Conservation (phyloP, 2,329 filamentous ascomycete genomes). For the Pseudogymnoascus sp. region DNA sequence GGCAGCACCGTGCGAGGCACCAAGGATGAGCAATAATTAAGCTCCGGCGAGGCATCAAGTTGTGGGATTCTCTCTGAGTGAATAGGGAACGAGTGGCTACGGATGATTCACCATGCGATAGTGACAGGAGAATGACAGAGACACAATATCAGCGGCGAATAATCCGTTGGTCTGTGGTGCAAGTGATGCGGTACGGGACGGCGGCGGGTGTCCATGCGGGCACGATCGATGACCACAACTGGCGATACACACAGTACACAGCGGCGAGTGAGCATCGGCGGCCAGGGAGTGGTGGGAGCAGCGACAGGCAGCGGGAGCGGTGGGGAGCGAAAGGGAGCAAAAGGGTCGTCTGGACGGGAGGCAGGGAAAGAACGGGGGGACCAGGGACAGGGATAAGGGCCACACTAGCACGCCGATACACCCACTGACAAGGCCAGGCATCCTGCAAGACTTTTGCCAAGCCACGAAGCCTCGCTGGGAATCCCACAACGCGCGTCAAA, state of each 20-base stretch:
- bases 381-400: neutral
- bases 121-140: neutral
- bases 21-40: neutral
- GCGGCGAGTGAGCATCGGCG: neutral
- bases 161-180: neutral
- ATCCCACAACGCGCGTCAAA: constrained; percentile 8
- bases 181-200: constrained; percentile 1
- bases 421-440: neutral
- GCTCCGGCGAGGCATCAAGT: neutral
- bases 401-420: neutral
- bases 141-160: neutral
- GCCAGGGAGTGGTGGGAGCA: neutral
- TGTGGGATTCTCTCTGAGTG: neutral
- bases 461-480: neutral
- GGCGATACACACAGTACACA: neutral
- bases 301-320: neutral
- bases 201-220: neutral
- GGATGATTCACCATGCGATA: neutral
- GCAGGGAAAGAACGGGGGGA: neutral
- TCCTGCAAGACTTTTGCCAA: constrained; percentile 3
- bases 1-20: neutral
- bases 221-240: neutral
- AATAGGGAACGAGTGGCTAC: neutral
- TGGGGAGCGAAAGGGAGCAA: neutral
- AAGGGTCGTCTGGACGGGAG: neutral